Conservation (phyloP, 1,284 basidiomycete species). For the Ceratobasidium sp. region DNA sequence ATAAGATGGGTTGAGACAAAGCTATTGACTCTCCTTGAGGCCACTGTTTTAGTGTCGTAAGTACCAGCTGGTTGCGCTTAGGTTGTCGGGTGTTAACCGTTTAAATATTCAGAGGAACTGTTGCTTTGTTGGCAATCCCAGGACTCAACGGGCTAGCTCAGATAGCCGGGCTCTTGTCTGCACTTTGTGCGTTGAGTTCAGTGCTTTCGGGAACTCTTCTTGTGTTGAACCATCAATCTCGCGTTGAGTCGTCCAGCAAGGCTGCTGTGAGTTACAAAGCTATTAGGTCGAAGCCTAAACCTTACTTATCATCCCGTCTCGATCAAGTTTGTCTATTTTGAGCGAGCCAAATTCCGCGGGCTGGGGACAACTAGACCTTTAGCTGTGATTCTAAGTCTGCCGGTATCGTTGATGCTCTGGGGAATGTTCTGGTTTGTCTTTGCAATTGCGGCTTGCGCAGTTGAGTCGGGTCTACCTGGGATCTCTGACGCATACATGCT, state of each 20-base stretch:
- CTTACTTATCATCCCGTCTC: too few relatives aligned
- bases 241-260: not conserved
- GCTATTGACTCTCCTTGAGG: not conserved
- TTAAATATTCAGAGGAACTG: not conserved
- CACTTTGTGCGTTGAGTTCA: constrained; percentile 10
- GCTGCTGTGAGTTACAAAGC: constrained; percentile 9
- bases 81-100: too few relatives aligned
- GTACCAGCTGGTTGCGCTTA: not conserved
- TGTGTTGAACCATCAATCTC: constrained; percentile 10
- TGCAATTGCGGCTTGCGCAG: not conserved
- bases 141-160: constrained; percentile 4
- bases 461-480: not conserved
- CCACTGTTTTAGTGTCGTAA: constrained; percentile 20
- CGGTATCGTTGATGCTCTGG: constrained; percentile 9
- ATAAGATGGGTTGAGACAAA: not conserved
- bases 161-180: constrained; percentile 7
- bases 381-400: constrained; percentile 14
- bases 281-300: not conserved
- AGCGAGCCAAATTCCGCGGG: not conserved
- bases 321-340: not conserved
- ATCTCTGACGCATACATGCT: not conserved
- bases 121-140: constrained; percentile 14
- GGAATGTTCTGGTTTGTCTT: constrained; percentile 25
- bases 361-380: constrained; percentile 9
- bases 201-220: constrained; percentile 12